These are phyloP conservation scores for Russula griseocarnosa DNA, from an alignment of 768 basidiomycete species.

Conservation along the genomic window DNA sequence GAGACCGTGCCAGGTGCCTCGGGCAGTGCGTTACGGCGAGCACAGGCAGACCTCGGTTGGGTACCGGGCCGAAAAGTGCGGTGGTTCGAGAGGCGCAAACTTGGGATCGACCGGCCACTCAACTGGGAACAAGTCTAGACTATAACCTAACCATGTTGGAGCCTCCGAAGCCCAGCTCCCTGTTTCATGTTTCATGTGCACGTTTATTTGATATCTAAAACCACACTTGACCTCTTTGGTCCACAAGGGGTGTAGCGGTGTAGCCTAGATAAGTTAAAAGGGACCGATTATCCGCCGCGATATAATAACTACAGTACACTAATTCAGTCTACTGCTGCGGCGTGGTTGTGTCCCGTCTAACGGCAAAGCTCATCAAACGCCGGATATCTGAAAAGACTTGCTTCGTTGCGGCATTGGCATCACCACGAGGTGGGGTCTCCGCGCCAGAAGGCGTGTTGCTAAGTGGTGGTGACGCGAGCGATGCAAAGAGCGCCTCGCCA, in stretches of 20 bases:
- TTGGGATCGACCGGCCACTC: constrained; percentile 27
- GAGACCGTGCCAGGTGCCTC: constrained; percentile 27
- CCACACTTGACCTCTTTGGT: constrained; percentile 1
- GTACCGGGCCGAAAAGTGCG: constrained; percentile 24
- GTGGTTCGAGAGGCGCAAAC: constrained; percentile 29
- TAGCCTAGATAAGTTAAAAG: neutral
- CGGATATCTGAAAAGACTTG: constrained; percentile 86
- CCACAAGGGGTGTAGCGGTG: neutral
- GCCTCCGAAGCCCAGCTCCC: no score
- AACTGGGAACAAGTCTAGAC: constrained; percentile 25
- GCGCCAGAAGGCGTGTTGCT: constrained; percentile 62
- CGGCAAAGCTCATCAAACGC: constrained; percentile 84
- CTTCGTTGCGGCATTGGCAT: constrained; percentile 45
- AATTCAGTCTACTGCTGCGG: constrained; percentile 15
- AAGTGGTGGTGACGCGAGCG: constrained; percentile 57
- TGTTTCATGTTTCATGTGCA: neutral
- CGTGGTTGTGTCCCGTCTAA: constrained; percentile 65
- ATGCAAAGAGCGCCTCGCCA: constrained; percentile 57
- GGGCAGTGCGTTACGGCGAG: constrained; percentile 23
- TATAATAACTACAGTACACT: neutral
- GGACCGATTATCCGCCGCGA: no score
- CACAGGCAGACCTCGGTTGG: constrained; percentile 27
- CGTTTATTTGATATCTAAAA: neutral
- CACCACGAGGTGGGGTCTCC: constrained; percentile 43
- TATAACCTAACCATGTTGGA: no score